These are phyloP conservation scores for Pachyrhizus erosus DNA, from an alignment of 306 rosid genomes.

Conservation along the genomic window DNA sequence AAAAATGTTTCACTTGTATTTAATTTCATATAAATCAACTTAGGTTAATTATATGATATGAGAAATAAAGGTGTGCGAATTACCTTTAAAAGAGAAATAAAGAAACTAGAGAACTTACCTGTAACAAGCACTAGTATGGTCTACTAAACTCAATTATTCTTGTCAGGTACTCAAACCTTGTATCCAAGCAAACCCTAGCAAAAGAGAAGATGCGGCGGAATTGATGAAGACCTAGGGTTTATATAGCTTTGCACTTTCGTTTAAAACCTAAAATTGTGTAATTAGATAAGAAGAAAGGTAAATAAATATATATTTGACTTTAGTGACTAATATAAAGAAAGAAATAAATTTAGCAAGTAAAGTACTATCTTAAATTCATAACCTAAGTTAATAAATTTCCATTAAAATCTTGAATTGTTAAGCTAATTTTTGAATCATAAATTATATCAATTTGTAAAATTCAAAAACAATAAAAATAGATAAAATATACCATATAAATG, in stretches of 20 bases:
- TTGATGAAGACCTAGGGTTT: conserved; percentile 22
- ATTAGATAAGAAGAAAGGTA: not conserved
- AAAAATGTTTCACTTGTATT: conserved; percentile 4
- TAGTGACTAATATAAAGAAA: not conserved
- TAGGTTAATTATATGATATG: conserved; percentile 3
- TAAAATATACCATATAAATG: not conserved
- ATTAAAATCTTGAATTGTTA: not conserved
- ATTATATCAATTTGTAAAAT: not conserved
- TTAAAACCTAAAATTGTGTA: not conserved
- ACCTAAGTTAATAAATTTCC: not conserved
- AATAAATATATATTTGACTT: conserved; percentile 10
- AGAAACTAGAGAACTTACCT: not conserved
- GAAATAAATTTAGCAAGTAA: not conserved
- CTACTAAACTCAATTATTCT: not conserved
- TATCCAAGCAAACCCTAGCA: not conserved
- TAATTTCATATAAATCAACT: not conserved
- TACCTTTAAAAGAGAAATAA: conserved; percentile 3
- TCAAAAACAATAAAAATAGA: not conserved
- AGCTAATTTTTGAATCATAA: not conserved
- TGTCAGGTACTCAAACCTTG: not conserved
- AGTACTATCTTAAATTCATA: not conserved
- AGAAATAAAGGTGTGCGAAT: conserved; percentile 1
- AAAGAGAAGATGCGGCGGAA: conserved; percentile 1
- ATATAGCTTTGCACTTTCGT: not conserved
- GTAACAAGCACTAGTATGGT: not conserved